Percentiles rank a stretch among this genome's conserved stretches.
phyloP scores from a whole-genome alignment of 345 rosid species.

The Populus deltoides region DNA sequence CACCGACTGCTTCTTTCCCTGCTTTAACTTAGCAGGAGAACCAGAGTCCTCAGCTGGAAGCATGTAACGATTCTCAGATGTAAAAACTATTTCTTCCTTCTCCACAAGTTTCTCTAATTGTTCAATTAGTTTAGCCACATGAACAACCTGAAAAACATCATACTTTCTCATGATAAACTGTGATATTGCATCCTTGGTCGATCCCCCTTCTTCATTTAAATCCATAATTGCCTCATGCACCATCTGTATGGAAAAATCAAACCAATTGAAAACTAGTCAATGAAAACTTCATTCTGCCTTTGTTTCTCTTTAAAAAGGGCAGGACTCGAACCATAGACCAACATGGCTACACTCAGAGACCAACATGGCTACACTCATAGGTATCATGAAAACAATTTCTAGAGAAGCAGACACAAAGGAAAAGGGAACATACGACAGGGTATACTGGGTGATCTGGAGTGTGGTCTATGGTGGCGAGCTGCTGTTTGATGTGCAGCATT shows the following conservation, averaged over 20 bases:
- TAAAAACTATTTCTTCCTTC: constrained; percentile 9
- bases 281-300: too few relatives aligned
- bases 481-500: background rate
- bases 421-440: background rate
- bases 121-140: constrained; percentile 4
- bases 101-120: constrained; percentile 16
- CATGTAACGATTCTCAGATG: constrained; percentile 3
- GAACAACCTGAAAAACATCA: constrained; percentile 5
- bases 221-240: constrained; percentile 12
- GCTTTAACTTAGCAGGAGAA: background rate
- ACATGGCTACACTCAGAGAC: background rate
- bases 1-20: background rate
- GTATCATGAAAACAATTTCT: background rate
- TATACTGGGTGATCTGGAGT: background rate
- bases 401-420: background rate
- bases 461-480: background rate
- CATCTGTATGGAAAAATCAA: constrained; percentile 8
- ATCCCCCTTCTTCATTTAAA: constrained; percentile 20
- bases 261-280: background rate
- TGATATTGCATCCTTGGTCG: constrained; percentile 18
- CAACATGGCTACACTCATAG: background rate
- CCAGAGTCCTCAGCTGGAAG: constrained; percentile 4
- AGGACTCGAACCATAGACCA: too few relatives aligned
- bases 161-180: constrained; percentile 14
- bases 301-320: too few relatives aligned